Evolutionary conservation across 177 flowering plant species (phyloP).

Genomic region (Vitis hybrid): DNA sequence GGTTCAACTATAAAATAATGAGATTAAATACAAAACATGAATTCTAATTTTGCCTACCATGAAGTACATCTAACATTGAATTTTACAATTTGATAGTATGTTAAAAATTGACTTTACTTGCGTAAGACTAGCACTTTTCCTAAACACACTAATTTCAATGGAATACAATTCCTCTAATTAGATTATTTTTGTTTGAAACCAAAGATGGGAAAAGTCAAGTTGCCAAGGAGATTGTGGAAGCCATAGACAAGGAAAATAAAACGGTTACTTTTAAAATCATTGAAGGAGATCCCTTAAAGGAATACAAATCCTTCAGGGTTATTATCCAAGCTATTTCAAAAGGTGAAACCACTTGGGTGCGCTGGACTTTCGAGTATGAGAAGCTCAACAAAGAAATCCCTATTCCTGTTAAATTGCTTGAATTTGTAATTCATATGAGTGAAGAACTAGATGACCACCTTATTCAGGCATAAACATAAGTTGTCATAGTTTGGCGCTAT

Average conservation of each 20-base stretch:
- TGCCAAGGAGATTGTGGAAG: slow-evolving; percentile 31
- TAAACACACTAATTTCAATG: no score
- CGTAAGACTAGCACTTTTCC: no score
- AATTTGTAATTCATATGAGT: slow-evolving; percentile 3
- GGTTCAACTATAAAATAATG: no score
- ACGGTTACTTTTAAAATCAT: slow-evolving; percentile 22
- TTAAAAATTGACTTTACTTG: no score
- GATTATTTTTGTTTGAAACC: not conserved
- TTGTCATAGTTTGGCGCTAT: no score
- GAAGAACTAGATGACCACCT: slow-evolving; percentile 31
- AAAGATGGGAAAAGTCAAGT: slow-evolving; percentile 30
- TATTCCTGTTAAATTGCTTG: slow-evolving; percentile 7
- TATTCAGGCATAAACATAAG: not conserved
- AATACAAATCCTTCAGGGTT: slow-evolving; percentile 24
- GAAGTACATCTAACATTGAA: no score
- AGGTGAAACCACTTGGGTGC: slow-evolving; percentile 24
- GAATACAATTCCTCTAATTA: not conserved
- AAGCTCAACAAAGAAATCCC: slow-evolving; percentile 13
- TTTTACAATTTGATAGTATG: no score
- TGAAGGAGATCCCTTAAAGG: slow-evolving; percentile 29
- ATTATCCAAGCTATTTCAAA: slow-evolving; percentile 13
- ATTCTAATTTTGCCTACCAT: no score
- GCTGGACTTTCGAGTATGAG: slow-evolving; percentile 37
- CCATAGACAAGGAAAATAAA: slow-evolving; percentile 35
- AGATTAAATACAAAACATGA: no score